Conservation (phyloP, 306 rosid species). For the Fagus sylvatica region DNA sequence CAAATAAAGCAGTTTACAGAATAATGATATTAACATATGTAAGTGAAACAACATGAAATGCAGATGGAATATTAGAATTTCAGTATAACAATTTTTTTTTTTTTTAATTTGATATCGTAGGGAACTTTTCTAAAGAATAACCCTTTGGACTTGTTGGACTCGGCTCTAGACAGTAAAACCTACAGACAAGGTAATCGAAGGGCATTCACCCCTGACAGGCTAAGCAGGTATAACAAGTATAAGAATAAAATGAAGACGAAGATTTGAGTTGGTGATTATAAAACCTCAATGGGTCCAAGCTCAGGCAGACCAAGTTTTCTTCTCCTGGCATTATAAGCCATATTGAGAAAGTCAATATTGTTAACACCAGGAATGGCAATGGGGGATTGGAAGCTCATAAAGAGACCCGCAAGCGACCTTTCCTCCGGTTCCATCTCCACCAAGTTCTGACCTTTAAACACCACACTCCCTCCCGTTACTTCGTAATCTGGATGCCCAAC, state of each 20-base stretch:
- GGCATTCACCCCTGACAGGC: too few species aligned
- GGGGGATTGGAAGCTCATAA: slow-evolving; percentile 96
- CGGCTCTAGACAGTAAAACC: too few species aligned
- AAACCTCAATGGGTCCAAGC: slow-evolving; percentile 86
- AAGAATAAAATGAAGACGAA: background rate
- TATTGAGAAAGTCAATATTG: slow-evolving; percentile 72
- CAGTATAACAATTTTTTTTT: background rate
- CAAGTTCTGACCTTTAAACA: slow-evolving; percentile 76
- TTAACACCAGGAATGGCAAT: slow-evolving; percentile 91
- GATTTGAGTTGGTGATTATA: background rate
- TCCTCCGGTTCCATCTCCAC: slow-evolving; percentile 87
- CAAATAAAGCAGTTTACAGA: background rate
- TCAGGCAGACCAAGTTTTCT: slow-evolving; percentile 74
- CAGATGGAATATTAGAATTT: background rate
- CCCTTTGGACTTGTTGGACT: too few species aligned
- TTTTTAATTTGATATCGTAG: too few species aligned
- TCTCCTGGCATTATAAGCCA: slow-evolving; percentile 92
- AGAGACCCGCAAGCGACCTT: slow-evolving; percentile 81
- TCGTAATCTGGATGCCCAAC: slow-evolving; percentile 95
- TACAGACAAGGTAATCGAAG: too few species aligned
- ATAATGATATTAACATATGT: background rate
- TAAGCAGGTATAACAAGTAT: background rate
- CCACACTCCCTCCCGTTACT: slow-evolving; percentile 75
- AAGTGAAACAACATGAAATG: background rate
- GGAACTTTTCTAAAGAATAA: too few species aligned